Conservation (phyloP, 768 basidiomycete species). For the Gymnopilus dilepis region DNA sequence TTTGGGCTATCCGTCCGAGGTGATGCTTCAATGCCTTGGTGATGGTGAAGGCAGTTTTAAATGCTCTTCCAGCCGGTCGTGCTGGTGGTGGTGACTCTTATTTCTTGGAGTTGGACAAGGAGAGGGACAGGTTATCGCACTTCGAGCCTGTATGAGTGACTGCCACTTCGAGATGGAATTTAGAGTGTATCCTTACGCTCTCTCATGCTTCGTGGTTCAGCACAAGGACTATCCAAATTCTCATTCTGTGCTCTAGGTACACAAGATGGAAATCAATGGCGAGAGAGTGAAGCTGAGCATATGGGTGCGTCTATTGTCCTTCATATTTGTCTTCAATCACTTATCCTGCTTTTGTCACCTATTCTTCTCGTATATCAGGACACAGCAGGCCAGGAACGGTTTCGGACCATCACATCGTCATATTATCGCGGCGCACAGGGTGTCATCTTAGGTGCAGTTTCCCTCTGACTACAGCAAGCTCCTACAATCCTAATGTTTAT, state of each 20-base stretch:
- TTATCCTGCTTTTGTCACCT: background rate
- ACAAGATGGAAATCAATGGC: conserved; percentile 85
- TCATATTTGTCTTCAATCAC: background rate
- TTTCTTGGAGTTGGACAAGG: no score
- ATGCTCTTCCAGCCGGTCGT: no score
- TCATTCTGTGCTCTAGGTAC: conserved; percentile 56
- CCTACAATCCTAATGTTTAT: background rate
- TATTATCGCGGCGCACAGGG: conserved; percentile 94
- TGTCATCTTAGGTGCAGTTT: conserved; percentile 67
- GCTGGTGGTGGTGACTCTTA: no score
- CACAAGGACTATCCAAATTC: background rate
- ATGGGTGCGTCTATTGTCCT: conserved; percentile 70
- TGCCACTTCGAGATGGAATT: no score
- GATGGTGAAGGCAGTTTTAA: no score
- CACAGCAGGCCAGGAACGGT: conserved; percentile 96
- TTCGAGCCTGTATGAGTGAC: no score
- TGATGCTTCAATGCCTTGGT: no score
- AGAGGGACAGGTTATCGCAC: no score
- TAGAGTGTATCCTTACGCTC: no score
- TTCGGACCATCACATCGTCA: conserved; percentile 91
- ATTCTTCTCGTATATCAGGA: conserved; percentile 59
- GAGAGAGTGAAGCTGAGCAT: conserved; percentile 92
- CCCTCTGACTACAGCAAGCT: background rate
- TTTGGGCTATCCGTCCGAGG: no score
- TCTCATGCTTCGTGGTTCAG: background rate